A percentile compares a stretch with the other conserved stretches of the same genome.
These are phyloP conservation scores for Diophrys appendiculata DNA, from an alignment of 73 alveolate genomes.

Conservation along the genomic window DNA sequence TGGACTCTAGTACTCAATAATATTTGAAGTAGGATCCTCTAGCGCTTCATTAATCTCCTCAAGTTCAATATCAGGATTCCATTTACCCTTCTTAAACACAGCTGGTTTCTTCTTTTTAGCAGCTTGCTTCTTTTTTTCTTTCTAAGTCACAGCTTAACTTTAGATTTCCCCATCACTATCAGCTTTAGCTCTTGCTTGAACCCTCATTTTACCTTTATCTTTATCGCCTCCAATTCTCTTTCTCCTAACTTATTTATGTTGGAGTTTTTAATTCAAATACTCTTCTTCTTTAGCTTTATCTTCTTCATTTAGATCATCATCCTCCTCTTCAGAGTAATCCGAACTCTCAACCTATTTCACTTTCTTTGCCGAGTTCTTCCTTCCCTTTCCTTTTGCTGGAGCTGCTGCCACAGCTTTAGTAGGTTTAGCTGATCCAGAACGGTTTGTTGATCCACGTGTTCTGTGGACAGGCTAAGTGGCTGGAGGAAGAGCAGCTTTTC, in stretches of 20 bases:
- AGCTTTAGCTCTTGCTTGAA: constrained; percentile 24
- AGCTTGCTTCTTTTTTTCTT: constrained; percentile 35
- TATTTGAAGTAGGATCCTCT: constrained; percentile 23
- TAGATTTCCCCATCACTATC: constrained; percentile 26
- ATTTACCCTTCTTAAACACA: constrained; percentile 70
- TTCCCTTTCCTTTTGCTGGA: background rate
- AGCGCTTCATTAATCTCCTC: constrained; percentile 48
- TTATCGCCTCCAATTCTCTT: constrained; percentile 33
- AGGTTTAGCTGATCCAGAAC: background rate
- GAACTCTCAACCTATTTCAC: constrained; percentile 41
- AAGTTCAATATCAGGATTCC: constrained; percentile 68
- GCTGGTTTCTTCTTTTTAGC: constrained; percentile 64
- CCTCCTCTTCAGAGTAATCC: constrained; percentile 56
- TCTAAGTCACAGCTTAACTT: constrained; percentile 24
- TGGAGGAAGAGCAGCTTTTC: background rate
- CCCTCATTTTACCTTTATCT: constrained; percentile 43
- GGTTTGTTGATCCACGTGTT: background rate
- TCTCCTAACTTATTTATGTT: background rate
- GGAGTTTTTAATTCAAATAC: constrained; percentile 13
- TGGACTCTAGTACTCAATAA: background rate
- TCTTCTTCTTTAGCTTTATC: constrained; percentile 51
- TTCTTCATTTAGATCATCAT: constrained; percentile 30
- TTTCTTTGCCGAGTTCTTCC: background rate
- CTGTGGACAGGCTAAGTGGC: background rate
- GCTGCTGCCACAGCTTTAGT: background rate